phyloP scores from a whole-genome alignment of 2,329 filamentous ascomycete species.

The Sphaerulina populicola region DNA sequence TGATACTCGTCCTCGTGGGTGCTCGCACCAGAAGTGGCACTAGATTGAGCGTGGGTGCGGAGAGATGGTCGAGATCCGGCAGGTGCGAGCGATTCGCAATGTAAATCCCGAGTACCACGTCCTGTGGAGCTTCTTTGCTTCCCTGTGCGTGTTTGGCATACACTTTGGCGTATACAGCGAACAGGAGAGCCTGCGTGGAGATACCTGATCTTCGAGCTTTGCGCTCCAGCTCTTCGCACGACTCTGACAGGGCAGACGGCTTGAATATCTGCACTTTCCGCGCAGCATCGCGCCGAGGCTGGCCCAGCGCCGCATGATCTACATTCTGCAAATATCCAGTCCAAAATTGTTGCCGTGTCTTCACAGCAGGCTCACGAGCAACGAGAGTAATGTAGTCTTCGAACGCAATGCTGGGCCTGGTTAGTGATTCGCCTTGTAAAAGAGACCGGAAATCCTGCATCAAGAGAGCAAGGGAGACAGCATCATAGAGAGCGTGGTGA shows the following conservation, averaged over 20 bases:
- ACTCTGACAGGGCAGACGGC: slow-evolving; percentile 39
- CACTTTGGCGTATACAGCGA: slow-evolving; percentile 59
- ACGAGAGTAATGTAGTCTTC: slow-evolving; percentile 38
- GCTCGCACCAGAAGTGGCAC: slow-evolving; percentile 58
- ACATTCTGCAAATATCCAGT: slow-evolving; percentile 38
- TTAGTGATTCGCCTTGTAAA: slow-evolving; percentile 18
- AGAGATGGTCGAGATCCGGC: slow-evolving; percentile 43
- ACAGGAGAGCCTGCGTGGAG: slow-evolving; percentile 64
- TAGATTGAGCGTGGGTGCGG: slow-evolving; percentile 69
- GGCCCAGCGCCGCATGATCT: slow-evolving; percentile 15
- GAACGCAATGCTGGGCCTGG: slow-evolving; percentile 27
- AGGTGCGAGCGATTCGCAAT: slow-evolving; percentile 64
- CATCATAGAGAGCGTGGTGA: slow-evolving; percentile 85
- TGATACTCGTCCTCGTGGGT: slow-evolving; percentile 32
- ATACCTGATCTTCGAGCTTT: slow-evolving; percentile 48
- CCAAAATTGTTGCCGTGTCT: slow-evolving; percentile 43
- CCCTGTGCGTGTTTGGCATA: slow-evolving; percentile 32
- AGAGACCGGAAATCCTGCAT: slow-evolving; percentile 42
- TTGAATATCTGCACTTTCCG: slow-evolving; percentile 40
- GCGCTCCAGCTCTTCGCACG: slow-evolving; percentile 37
- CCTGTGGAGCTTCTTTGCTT: neutral
- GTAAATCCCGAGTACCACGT: slow-evolving; percentile 68
- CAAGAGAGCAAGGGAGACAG: slow-evolving; percentile 62
- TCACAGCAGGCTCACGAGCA: neutral
- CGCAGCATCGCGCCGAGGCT: slow-evolving; percentile 16